These are phyloP conservation scores for Lipomyces yamanashiensis DNA, from an alignment of 805 yeast genomes.

Conservation along the genomic window DNA sequence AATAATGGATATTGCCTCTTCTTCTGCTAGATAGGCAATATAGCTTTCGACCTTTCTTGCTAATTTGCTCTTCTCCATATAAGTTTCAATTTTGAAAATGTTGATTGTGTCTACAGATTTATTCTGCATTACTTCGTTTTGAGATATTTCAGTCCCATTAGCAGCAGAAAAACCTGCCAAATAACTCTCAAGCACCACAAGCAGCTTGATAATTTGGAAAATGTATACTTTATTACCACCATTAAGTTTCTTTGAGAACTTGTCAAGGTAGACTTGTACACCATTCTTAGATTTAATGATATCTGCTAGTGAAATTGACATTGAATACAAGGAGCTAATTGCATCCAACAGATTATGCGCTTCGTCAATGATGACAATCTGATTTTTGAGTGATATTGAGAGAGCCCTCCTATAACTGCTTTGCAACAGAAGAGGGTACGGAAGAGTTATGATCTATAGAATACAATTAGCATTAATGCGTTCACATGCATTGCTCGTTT, in stretches of 20 bases:
- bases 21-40: constrained; percentile 14
- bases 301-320: constrained; percentile 57
- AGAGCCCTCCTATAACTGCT: constrained; percentile 62
- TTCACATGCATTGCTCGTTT: background rate
- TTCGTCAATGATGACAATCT: constrained; percentile 84
- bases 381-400: constrained; percentile 60
- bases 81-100: constrained; percentile 66
- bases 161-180: constrained; percentile 32
- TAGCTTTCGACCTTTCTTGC: constrained; percentile 84
- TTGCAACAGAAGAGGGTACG: constrained; percentile 78
- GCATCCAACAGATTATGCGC: constrained; percentile 89
- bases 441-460: constrained; percentile 63
- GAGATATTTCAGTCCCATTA: constrained; percentile 58
- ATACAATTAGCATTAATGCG: background rate
- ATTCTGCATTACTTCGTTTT: constrained; percentile 58
- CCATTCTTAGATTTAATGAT: constrained; percentile 54
- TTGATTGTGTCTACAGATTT: constrained; percentile 74
- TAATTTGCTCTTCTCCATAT: constrained; percentile 68
- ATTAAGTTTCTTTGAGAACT: constrained; percentile 67
- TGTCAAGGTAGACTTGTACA: constrained; percentile 58
- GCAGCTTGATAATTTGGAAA: constrained; percentile 62
- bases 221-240: constrained; percentile 73
- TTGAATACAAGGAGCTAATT: constrained; percentile 69
- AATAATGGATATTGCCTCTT: background rate
- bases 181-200: constrained; percentile 52